These are phyloP conservation scores for Drechslerella stenobrocha DNA, from an alignment of 2,329 filamentous ascomycete species.

Conservation along the genomic window DNA sequence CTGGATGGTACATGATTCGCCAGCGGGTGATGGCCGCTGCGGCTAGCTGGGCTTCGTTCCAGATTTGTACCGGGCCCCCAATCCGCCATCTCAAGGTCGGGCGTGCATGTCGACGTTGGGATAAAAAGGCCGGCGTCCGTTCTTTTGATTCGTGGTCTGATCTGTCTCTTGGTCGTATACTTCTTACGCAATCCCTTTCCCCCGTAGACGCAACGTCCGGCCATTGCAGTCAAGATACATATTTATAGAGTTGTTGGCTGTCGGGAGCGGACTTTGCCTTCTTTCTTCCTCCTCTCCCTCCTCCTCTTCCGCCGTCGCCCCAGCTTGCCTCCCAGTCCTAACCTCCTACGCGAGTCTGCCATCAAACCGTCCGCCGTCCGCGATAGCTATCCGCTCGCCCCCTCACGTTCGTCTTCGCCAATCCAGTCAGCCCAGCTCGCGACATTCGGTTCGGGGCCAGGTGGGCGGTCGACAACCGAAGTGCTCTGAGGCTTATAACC, in stretches of 20 bases:
- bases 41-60: slow-evolving; percentile 19
- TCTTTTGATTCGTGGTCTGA: slow-evolving; percentile 21
- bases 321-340: no score
- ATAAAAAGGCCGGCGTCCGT: slow-evolving; percentile 34
- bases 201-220: no score
- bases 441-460: neutral
- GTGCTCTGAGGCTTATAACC: neutral
- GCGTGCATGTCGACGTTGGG: slow-evolving; percentile 12
- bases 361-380: neutral
- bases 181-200: neutral
- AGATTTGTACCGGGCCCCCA: slow-evolving; percentile 19
- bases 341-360: neutral
- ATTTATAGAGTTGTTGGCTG: no score
- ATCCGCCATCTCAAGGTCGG: slow-evolving; percentile 5
- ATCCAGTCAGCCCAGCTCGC: neutral
- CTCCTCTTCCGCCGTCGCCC: slow-evolving; percentile 1
- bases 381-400: neutral
- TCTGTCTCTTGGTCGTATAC: neutral
- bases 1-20: slow-evolving; percentile 12
- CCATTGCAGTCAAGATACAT: no score
- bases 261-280: no score
- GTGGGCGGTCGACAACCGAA: neutral
- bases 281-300: no score
- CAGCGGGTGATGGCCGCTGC: slow-evolving; percentile 12
- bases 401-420: neutral